Evolutionary conservation across 805 yeast species (phyloP), one percentile per base, ranked within the genome.

Genomic region (Sugiyamaella chiloensis): DNA sequence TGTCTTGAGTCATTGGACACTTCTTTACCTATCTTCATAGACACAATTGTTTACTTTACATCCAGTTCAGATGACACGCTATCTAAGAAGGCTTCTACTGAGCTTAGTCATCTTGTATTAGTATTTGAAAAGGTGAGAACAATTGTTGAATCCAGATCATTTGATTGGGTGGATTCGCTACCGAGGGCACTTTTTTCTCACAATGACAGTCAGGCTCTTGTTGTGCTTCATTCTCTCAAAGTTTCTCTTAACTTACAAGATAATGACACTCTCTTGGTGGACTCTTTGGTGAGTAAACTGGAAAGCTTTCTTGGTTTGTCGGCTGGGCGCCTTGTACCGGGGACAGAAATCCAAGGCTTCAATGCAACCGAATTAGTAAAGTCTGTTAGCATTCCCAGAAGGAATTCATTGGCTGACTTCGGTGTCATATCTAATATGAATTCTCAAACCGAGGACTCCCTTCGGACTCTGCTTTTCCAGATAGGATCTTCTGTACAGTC

Each of bases 1-100:
- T 72, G 74, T 47, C 56, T 65, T 11, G 51, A 57, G 17, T 61
- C 75, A 0, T 63, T 78, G 44, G 61, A 62, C 17, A 52, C 58
- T 8, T 57, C 75, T 16, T 45, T 73, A 3, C 71, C 75, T 0
- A 47, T 62, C 8, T 34, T 71, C 1, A 40, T 77, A 5, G 73
- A 68, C 12, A 65, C 66, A 2, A 20, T 70, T n/a, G 56, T 65
- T 1, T 45, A 46, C 26, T 47, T 64, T 6, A 56, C 62, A 19
- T 46, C 35, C 11, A 40, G 29, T 9, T 42, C 44, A 21, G 41
- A 43, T 24, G 42, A 40, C 14, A 42, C 31, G 7, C 29, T 50
- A 17, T 34, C 40, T 1, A 24, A 47, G 17, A 11, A 35, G 9
- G 31, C 47, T 4, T 17, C 27, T 8, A 31, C 32, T 2, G 23